Evolutionary conservation across 2,329 filamentous ascomycete species (phyloP).

Genomic region (Fusarium secorum): DNA sequence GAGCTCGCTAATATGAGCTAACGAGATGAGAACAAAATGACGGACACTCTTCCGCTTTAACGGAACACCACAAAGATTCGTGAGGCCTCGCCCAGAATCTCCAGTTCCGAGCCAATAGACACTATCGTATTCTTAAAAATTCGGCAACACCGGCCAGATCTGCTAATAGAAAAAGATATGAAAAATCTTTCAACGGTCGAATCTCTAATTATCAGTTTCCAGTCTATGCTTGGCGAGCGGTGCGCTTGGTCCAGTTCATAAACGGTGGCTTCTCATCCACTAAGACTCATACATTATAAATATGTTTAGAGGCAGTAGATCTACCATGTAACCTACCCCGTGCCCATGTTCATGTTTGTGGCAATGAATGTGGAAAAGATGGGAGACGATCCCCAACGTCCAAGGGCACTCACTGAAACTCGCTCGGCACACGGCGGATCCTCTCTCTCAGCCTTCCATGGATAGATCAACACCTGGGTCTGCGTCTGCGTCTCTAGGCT

Average conservation of each 20-base stretch:
- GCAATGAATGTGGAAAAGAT: neutral
- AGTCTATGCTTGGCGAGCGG: conserved; percentile 1
- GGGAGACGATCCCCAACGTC: neutral
- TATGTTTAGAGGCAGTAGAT: neutral
- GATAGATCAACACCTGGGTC: neutral
- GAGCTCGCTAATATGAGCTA: neutral
- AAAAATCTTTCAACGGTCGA: conserved; percentile 9
- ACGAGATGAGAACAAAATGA: conserved; percentile 11
- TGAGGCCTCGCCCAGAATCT: neutral
- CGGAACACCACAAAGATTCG: neutral
- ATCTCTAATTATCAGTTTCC: neutral
- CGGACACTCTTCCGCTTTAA: conserved; percentile 5
- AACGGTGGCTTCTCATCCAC: neutral
- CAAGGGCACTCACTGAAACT: neutral
- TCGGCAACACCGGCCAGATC: conserved; percentile 1
- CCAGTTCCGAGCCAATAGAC: neutral
- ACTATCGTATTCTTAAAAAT: neutral
- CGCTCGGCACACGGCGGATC: conserved; percentile 7
- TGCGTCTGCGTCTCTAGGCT: neutral
- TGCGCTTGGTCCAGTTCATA: neutral
- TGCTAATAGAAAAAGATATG: neutral
- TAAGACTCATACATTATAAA: conserved; percentile 2
- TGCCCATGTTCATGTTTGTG: neutral
- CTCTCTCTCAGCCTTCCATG: neutral
- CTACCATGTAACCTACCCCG: conserved; percentile 21